A percentile compares a stretch with the other conserved stretches of the same genome.
These are phyloP conservation scores for Phyllosticta paracitricarpa DNA, from an alignment of 2,329 filamentous ascomycete species.

Conservation along the genomic window DNA sequence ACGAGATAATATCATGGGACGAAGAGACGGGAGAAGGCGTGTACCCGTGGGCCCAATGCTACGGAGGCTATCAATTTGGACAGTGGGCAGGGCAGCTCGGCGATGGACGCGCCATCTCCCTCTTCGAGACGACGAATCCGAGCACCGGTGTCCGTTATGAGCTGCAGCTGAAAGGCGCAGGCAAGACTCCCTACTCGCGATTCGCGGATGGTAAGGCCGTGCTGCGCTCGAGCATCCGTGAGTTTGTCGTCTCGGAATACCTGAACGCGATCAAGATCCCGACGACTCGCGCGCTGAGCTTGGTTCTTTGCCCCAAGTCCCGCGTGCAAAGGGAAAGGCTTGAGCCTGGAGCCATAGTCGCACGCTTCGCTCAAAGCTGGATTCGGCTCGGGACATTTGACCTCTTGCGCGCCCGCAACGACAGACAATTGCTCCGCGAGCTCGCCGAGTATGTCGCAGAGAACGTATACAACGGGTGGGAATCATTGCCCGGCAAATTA, in stretches of 20 bases:
- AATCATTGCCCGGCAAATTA: conserved; percentile 58
- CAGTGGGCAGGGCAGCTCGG: conserved; percentile 94
- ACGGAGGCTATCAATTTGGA: conserved; percentile 65
- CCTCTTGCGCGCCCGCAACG: conserved; percentile 70
- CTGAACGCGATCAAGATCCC: conserved; percentile 80
- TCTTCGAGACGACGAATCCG: conserved; percentile 82
- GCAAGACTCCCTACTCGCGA: conserved; percentile 84
- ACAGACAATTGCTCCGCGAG: conserved; percentile 61
- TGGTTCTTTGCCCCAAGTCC: conserved; percentile 64
- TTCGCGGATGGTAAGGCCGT: conserved; percentile 97
- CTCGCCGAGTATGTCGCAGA: conserved; percentile 78
- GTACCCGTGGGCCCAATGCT: conserved; percentile 98
- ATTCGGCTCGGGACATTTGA: conserved; percentile 93
- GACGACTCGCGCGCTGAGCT: conserved; percentile 72
- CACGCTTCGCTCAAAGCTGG: conserved; percentile 86
- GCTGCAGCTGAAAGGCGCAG: conserved; percentile 88
- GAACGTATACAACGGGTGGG: conserved; percentile 81
- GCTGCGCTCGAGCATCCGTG: conserved; percentile 80
- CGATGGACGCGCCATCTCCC: conserved; percentile 84
- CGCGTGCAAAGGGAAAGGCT: conserved; percentile 67
- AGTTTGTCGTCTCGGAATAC: conserved; percentile 86
- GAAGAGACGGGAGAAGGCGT: conserved; percentile 55
- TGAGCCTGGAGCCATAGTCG: conserved; percentile 87
- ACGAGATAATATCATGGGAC: conserved; percentile 71
- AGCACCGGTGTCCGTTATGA: conserved; percentile 67